A percentile compares a stretch with the other conserved stretches of the same genome.
Conservation (phyloP, 75 land plant species). For the Ceratopteris richardii region DNA sequence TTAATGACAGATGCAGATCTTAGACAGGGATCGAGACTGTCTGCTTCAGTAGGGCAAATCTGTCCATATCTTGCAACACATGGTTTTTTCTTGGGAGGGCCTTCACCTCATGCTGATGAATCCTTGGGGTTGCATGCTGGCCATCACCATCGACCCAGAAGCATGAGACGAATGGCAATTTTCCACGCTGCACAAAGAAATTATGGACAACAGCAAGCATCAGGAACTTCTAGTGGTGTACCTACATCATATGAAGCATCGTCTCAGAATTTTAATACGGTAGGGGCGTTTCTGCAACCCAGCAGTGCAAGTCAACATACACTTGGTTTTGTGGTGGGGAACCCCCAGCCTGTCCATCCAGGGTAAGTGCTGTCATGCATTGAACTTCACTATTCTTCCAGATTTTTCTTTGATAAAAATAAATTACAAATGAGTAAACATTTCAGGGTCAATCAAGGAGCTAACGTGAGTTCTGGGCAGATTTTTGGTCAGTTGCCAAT, state of each 20-base stretch:
- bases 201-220: conserved; percentile 1
- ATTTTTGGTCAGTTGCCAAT: conserved; percentile 1
- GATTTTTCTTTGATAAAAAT: not conserved
- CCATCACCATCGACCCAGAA: not conserved
- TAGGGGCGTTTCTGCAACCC: not conserved
- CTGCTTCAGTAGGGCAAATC: not conserved
- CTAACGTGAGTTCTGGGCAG: not conserved
- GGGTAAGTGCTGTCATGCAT: not conserved
- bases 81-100: not conserved
- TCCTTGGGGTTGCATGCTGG: not conserved
- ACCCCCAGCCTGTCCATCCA: not conserved
- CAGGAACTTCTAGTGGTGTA: conserved; percentile 1
- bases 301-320: not conserved
- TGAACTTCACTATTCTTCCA: not conserved
- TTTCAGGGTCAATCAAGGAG: not conserved
- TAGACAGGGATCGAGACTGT: not conserved
- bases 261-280: not conserved
- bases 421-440: not conserved
- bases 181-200: not conserved
- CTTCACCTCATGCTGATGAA: not conserved
- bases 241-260: not conserved
- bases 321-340: not conserved
- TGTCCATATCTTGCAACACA: not conserved
- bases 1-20: not conserved
- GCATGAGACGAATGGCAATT: not conserved